Base-by-base conservation (phyloP, 176 grass and related monocot genomes). In the Tillandsia leiboldiana region DNA sequence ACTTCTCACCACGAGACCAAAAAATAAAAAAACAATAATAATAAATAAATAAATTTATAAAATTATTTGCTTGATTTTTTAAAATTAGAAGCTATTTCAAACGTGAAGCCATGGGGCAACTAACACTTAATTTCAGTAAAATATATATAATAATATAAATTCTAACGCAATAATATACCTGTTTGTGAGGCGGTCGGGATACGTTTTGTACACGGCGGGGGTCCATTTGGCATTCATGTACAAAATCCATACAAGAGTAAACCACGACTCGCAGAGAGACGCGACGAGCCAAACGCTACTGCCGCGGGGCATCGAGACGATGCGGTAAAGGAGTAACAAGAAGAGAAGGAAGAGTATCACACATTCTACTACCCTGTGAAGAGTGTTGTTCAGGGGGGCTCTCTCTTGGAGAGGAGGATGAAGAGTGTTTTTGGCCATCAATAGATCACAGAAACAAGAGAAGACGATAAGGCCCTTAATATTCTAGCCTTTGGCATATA, bases 191-290 rank as follows among this genome's bases (percentile, higher is more conserved):
- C 71, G 74, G 6, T 85, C 73, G 0, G 78, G 73, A 64, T 64
- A 71, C 0, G 69, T 81, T 3, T 64, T 2, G 73, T 80, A 81
- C 15, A 54, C 64, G n/a, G 51, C 68, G 48, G 78, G 83, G 22
- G 0, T 81, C 83, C 83, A 81, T 49, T 85, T 85, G 51, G 1
- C 20, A 65, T 77, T 85, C 72, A 85, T 68, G 68, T 49, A 72
- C 69, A 85, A 50, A 10, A 81, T 15, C 83, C 83, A 85, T 3
- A 85, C 28, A 24, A 81, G 12, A 0, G 83, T 28, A 73, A 85
- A 85, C 83, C 83, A 85, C 48, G 53, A 53, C 77, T 85, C 83
- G 68, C 78, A 85, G 63, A 64, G 10, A 15, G 80, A 24, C 54
- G 83, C 73, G 8, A 24, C 64, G 4, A 69, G 3, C 73, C 83